Conservation (phyloP, 1,284 basidiomycete genomes). For the Somion occarium region DNA sequence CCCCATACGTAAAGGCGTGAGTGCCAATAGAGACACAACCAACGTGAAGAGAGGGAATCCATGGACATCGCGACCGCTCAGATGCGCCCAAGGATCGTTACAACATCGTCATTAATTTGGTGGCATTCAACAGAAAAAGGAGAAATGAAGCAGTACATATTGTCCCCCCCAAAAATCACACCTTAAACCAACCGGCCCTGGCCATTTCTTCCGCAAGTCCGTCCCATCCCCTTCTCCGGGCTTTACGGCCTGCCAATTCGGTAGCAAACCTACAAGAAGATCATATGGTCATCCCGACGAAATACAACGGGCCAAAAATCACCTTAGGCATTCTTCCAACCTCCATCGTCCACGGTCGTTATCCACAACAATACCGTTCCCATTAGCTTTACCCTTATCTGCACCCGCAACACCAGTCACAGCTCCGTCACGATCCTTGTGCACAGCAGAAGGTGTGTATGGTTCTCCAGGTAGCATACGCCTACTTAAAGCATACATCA, state of each 20-base stretch:
- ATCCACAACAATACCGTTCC: conserved; percentile 20
- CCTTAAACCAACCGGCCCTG: conserved; percentile 64
- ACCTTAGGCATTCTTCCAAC: conserved; percentile 74
- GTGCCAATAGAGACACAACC: too few species aligned
- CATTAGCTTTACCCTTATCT: background rate
- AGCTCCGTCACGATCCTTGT: conserved; percentile 27
- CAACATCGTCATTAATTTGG: background rate
- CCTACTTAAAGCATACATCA: conserved; percentile 71
- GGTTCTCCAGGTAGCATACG: conserved; percentile 63
- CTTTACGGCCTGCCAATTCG: conserved; percentile 70
- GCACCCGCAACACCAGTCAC: conserved; percentile 5
- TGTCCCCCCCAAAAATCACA: background rate
- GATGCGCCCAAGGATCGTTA: too few species aligned
- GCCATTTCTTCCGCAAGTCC: conserved; percentile 70
- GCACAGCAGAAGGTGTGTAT: conserved; percentile 54
- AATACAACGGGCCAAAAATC: too few species aligned
- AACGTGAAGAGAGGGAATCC: too few species aligned
- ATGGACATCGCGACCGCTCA: too few species aligned
- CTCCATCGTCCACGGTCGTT: conserved; percentile 51
- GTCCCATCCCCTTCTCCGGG: conserved; percentile 51
- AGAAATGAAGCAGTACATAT: background rate
- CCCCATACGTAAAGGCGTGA: too few species aligned
- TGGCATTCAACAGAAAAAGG: background rate
- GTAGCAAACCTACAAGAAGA: conserved; percentile 66
- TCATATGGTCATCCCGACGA: too few species aligned